Percentiles rank a stretch among this genome's conserved stretches.
These are phyloP conservation scores for Tricholomella constricta DNA, from an alignment of 768 basidiomycete genomes.

Conservation along the genomic window DNA sequence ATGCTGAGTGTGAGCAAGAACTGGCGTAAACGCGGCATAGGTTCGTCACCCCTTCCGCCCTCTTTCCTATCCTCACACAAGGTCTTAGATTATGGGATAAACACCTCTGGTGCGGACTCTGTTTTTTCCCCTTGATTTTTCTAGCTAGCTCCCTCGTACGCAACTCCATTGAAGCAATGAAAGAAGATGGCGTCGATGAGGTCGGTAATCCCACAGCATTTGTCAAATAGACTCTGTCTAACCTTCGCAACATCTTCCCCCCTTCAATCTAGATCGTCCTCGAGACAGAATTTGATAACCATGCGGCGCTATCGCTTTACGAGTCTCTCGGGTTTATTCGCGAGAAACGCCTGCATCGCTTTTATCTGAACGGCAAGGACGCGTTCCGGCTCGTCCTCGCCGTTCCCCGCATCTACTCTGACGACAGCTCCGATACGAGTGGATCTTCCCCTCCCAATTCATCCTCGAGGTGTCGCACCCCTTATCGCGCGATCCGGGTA, in stretches of 20 bases:
- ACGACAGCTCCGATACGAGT: constrained; percentile 32
- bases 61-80: constrained; percentile 42
- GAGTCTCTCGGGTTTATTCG: constrained; percentile 92
- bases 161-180: constrained; percentile 85
- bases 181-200: constrained; percentile 80
- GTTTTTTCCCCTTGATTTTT: constrained; percentile 37
- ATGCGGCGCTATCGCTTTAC: constrained; percentile 85
- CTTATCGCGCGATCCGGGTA: constrained; percentile 46
- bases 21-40: constrained; percentile 91
- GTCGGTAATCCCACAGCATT: constrained; percentile 41
- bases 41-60: constrained; percentile 51
- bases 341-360: constrained; percentile 91
- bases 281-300: constrained; percentile 95
- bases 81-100: constrained; percentile 48
- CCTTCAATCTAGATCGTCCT: constrained; percentile 71
- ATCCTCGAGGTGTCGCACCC: constrained; percentile 22
- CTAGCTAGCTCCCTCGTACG: constrained; percentile 85
- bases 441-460: constrained; percentile 26
- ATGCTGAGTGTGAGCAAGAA: constrained; percentile 90
- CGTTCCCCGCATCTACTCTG: constrained; percentile 45
- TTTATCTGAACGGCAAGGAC: constrained; percentile 97
- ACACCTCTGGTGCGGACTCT: constrained; percentile 49
- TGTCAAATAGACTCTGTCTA: neutral
- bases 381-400: constrained; percentile 82
- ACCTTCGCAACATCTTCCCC: neutral